Base-by-base conservation (phyloP, 148 eudicot genomes). In the Diospyros lotus region DNA sequence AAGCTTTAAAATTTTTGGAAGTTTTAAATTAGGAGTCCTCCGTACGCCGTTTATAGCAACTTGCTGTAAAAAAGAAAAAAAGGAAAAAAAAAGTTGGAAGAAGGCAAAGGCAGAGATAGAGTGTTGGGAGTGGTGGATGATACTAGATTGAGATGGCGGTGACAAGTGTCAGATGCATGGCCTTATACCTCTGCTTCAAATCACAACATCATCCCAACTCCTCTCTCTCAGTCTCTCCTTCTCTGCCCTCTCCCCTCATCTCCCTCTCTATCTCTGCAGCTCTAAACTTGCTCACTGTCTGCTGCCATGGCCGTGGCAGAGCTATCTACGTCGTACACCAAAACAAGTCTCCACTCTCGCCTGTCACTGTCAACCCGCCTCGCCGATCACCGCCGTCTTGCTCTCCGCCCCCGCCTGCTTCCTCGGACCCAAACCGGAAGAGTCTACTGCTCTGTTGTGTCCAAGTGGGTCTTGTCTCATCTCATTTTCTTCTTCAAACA, bases 281-380 rank as follows among this genome's bases (percentile, higher is more conserved):
- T 10, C 69, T 78, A 58, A n/a, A 28, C 28, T 14, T 53, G 39
- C 48, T 18, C 2, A 14, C 5, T 17, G 9, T 75, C 77, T 54
- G 73, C 79, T 80, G 65, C 84, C 79, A 92, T 89, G 97, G 97
- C 93, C 61, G 84, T 92, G n/a, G 87, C 93, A 74, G 93, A 88
- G 75, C 46, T 91, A 5, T 80, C 85, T 50, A 69, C 87, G 67
- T 68, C 83, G 2, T 80, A 82, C 79, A 71, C 79, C 11, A 84
- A 75, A 75, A 81, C 81, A 50, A 77, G 68, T 48, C 69, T 86
- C 5, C 76, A 73, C 39, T 73, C 90, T 10, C 82, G 80, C 53
- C 76, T 86, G 44, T 84, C 87, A 0, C 68, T 76, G 11, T 84
- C 91, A 0, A 69, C 78, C 41, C 84, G 82, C 7, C 50, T 86